phyloP scores from a whole-genome alignment of 768 basidiomycete genomes.

The Leccinum variicolor region DNA sequence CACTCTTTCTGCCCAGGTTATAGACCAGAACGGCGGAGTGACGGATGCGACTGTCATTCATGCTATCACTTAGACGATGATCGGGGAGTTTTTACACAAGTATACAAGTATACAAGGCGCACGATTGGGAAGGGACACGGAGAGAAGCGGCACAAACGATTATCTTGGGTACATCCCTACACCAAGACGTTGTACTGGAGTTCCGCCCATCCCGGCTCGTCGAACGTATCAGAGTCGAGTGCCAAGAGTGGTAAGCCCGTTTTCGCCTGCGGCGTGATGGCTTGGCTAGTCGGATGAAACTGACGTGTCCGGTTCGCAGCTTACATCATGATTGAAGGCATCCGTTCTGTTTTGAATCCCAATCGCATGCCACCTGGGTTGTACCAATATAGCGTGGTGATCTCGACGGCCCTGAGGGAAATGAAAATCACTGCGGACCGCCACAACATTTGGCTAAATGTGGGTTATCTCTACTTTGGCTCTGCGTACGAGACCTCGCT shows the following conservation, averaged over 20 bases:
- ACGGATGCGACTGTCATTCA: slow-evolving; percentile 93
- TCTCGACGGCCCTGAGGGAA: slow-evolving; percentile 91
- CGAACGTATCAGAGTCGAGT: slow-evolving; percentile 84
- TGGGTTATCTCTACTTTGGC: slow-evolving; percentile 36
- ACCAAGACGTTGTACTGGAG: slow-evolving; percentile 98
- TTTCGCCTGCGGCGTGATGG: slow-evolving; percentile 1
- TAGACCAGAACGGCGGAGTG: slow-evolving; percentile 35
- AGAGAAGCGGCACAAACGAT: slow-evolving; percentile 85
- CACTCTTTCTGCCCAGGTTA: slow-evolving; percentile 41
- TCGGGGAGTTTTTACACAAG: slow-evolving; percentile 97
- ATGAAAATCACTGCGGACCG: slow-evolving; percentile 99
- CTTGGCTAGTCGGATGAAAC: slow-evolving; percentile 7
- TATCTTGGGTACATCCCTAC: slow-evolving; percentile 99
- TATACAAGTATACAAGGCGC: slow-evolving; percentile 94
- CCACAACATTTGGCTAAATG: slow-evolving; percentile 96
- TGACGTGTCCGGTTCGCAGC: slow-evolving; percentile 43
- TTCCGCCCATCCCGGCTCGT: slow-evolving; percentile 87
- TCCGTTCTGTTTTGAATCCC: slow-evolving; percentile 87
- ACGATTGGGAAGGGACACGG: slow-evolving; percentile 89
- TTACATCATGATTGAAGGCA: slow-evolving; percentile 91
- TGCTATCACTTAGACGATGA: slow-evolving; percentile 99
- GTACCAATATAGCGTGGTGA: slow-evolving; percentile 88
- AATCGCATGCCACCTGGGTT: slow-evolving; percentile 96
- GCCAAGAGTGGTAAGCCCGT: slow-evolving; percentile 88
- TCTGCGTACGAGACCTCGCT: slow-evolving; percentile 7